Base-by-base conservation (phyloP, 192 early-diverging fungal species). In the Podila epicladia region DNA sequence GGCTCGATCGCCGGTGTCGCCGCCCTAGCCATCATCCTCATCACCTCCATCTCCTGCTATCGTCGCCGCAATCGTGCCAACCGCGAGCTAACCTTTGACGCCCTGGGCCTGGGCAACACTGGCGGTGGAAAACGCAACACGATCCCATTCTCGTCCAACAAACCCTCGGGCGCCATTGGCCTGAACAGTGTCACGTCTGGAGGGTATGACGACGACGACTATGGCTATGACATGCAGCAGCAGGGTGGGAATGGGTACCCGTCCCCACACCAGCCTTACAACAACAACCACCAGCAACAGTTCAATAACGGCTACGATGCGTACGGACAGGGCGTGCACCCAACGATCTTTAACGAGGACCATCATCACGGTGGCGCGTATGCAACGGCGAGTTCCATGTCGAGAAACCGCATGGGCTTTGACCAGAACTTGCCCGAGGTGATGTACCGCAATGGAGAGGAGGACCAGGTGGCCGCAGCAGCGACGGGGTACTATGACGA, bases 151-250 rank as follows among this genome's bases (percentile, higher is more conserved):
- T 38, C 63, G 29, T 45, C 38, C 41, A 55, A 41, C 15, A 45
- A 45, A 15, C 41, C 41, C 31, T 33, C 49, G n/a, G 65, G 55
- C 19, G 58, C 49, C 9, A 26, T 74, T 20, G 73, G 73, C 2
- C 48, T 63, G 3, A 74, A 67, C 35, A 74, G 73, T 24, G 22
- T 57, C 1, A 63, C 73, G 35, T 58, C 66, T 22, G 73, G 73
- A 13, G 74, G 68, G 38, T 76, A 76, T 58, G 74, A 76, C 0
- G 74, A 76, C 57, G 59, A 35, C 35, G 71, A 78, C 8, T 78
- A 78, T 35, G 75, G 53, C 1, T 55, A 24, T 22, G 53, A 55
- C 53, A 55, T 55, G 53, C 53, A 55, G n/a, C 19, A 22, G 1
- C 53, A 55, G 3, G 41, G 11, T 22, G 41, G 11, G 22, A 55